Evolutionary conservation across 202 grass and related monocot genomes (phyloP).

Genomic region (Carex sylvatica): DNA sequence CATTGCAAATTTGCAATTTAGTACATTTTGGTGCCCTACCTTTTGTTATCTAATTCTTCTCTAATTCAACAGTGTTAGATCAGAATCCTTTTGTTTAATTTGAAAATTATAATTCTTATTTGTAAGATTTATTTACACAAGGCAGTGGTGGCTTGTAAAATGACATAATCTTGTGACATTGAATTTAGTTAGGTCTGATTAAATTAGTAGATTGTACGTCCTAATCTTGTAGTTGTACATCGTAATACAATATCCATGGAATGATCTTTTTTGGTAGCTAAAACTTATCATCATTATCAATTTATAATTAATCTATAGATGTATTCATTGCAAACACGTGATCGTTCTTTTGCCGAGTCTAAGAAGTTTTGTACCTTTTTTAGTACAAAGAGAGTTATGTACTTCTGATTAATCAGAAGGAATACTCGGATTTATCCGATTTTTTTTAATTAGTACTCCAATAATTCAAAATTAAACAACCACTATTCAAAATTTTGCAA

Average conservation of each 20-base stretch:
- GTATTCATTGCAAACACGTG: not conserved
- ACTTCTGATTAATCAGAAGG: not conserved
- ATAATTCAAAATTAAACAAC: too few species aligned
- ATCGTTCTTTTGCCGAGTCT: not conserved
- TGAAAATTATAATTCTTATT: not conserved
- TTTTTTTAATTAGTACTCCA: too few species aligned
- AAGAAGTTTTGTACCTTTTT: not conserved
- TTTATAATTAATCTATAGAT: not conserved
- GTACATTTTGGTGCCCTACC: not conserved
- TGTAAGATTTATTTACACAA: not conserved
- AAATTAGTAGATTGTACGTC: not conserved
- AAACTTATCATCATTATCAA: not conserved
- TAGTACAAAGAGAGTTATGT: not conserved
- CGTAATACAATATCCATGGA: not conserved
- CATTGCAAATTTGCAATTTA: not conserved
- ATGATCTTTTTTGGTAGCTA: constrained; percentile 4
- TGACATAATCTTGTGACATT: not conserved
- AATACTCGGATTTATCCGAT: not conserved
- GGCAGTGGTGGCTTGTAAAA: not conserved
- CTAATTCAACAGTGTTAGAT: not conserved
- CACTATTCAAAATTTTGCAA: too few species aligned
- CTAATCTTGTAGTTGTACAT: constrained; percentile 17
- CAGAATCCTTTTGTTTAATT: too few species aligned
- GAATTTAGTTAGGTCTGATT: not conserved
- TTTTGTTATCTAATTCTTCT: too few species aligned